phyloP scores from a whole-genome alignment of 768 basidiomycete genomes.

The Phylloporus scabripes region DNA sequence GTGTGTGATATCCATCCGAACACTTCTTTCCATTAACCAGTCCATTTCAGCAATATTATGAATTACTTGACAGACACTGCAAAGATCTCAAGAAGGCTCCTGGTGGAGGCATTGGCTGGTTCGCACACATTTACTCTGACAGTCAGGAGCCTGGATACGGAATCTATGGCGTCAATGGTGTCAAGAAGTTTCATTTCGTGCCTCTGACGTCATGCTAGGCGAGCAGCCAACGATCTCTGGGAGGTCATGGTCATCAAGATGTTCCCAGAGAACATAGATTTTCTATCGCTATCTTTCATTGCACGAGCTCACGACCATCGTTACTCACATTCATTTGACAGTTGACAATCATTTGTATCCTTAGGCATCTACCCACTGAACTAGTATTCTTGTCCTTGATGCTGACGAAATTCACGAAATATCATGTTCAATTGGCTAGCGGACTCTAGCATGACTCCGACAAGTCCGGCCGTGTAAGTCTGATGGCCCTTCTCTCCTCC shows the following conservation, averaged over 20 bases:
- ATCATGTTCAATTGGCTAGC: not conserved
- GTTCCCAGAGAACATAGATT: not conserved
- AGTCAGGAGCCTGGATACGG: slow-evolving; percentile 64
- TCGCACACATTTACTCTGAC: slow-evolving; percentile 76
- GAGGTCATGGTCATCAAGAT: not conserved
- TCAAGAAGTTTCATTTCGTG: slow-evolving; percentile 58
- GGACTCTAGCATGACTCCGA: not conserved
- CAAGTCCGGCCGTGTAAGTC: not conserved
- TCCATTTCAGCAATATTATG: slow-evolving; percentile 43
- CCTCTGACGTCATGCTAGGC: slow-evolving; percentile 55
- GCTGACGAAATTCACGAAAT: not conserved
- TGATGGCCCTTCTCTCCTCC: too few species aligned
- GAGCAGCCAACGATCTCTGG: not conserved
- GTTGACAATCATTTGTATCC: slow-evolving; percentile 5
- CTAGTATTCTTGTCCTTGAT: not conserved
- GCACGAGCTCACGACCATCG: not conserved
- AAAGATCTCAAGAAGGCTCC: slow-evolving; percentile 50
- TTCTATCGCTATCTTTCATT: not conserved
- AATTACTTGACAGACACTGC: slow-evolving; percentile 60
- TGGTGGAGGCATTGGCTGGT: slow-evolving; percentile 73
- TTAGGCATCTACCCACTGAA: not conserved
- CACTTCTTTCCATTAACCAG: not conserved
- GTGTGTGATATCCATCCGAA: slow-evolving; percentile 31
- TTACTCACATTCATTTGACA: not conserved
- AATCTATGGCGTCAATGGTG: slow-evolving; percentile 46